phyloP scores from a whole-genome alignment of 2,329 filamentous ascomycete genomes.

The Fusarium oxysporum region DNA sequence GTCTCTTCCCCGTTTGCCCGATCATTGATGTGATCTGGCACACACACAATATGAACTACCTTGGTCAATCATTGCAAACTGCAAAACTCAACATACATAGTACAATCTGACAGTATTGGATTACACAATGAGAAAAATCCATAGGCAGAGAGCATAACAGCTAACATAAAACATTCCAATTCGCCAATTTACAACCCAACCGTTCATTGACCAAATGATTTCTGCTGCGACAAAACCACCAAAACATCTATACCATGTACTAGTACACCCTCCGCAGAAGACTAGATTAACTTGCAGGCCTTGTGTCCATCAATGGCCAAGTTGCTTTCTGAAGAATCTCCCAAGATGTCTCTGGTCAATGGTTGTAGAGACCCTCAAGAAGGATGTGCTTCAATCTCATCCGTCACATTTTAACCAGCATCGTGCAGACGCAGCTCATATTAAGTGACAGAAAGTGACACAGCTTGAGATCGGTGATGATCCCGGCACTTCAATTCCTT shows the following conservation, averaged over 20 bases:
- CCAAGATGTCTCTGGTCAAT: neutral
- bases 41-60: neutral
- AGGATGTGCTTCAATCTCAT: neutral
- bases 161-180: constrained; percentile 26
- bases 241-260: constrained; percentile 36
- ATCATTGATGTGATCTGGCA: neutral
- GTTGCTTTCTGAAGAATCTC: neutral
- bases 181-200: constrained; percentile 28
- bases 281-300: constrained; percentile 17
- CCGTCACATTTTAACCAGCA: neutral
- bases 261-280: constrained; percentile 30
- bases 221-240: constrained; percentile 23
- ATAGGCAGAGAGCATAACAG: neutral
- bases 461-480: constrained; percentile 3
- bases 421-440: neutral
- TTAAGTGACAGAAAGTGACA: neutral
- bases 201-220: constrained; percentile 12
- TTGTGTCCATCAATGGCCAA: neutral
- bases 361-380: neutral
- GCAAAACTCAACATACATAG: neutral
- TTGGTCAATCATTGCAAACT: neutral
- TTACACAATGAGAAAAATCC: neutral
- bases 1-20: constrained; percentile 6
- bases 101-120: neutral
- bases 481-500: constrained; percentile 22